Evolutionary conservation across 352 stramenopile genomes (phyloP).

Genomic region (Aphanomyces euteiches): DNA sequence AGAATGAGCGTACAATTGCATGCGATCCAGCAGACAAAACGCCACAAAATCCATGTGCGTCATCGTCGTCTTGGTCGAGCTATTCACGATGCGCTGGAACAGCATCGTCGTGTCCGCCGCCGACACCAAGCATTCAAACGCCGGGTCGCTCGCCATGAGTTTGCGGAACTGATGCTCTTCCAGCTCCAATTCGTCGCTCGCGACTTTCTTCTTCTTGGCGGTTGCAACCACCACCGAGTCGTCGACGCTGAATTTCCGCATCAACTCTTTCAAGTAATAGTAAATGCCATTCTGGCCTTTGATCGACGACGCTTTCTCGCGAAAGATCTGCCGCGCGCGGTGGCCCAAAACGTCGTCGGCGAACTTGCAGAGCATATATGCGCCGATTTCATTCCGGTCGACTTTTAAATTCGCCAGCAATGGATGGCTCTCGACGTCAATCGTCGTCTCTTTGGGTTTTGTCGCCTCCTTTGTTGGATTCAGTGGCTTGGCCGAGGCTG

Average conservation of each 20-base stretch:
- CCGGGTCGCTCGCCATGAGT: constrained; percentile 69
- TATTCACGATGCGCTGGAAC: constrained; percentile 62
- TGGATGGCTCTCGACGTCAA: constrained; percentile 21
- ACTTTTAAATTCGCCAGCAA: constrained; percentile 47
- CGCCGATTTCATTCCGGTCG: constrained; percentile 66
- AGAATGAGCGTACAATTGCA: constrained; percentile 55
- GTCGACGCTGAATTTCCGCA: constrained; percentile 59
- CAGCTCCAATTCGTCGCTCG: constrained; percentile 44
- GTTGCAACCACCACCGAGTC: constrained; percentile 29
- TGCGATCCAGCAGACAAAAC: constrained; percentile 75
- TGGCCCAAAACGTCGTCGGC: constrained; percentile 77
- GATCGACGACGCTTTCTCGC: constrained; percentile 78
- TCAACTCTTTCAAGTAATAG: constrained; percentile 82
- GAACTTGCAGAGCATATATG: constrained; percentile 83
- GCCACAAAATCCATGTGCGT: constrained; percentile 72
- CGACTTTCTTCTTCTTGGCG: constrained; percentile 38
- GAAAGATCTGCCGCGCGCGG: constrained; percentile 72
- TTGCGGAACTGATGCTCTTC: constrained; percentile 73
- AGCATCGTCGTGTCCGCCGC: constrained; percentile 68
- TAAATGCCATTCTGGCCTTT: constrained; percentile 78
- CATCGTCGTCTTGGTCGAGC: constrained; percentile 40
- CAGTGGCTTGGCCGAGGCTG: background rate
- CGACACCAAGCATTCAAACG: constrained; percentile 64
- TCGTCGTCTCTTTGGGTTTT: background rate
- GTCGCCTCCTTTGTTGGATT: background rate